Evolutionary conservation across 352 stramenopile species (phyloP).

Genomic region (Phytopythium helicoides): DNA sequence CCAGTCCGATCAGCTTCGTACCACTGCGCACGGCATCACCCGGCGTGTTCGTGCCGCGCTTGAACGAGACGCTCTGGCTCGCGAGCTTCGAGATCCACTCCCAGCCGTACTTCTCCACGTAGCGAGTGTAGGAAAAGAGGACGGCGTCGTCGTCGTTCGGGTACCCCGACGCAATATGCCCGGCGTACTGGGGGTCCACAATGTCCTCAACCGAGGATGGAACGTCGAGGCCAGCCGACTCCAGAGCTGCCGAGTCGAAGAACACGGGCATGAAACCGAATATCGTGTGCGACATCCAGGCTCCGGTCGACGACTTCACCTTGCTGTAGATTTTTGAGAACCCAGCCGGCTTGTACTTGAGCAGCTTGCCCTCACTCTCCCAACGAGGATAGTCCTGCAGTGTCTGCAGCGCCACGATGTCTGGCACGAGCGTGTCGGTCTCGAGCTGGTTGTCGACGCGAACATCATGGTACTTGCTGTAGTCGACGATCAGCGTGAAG

Average conservation of each 20-base stretch:
- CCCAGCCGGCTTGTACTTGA: conserved; percentile 49
- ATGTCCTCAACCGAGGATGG: conserved; percentile 26
- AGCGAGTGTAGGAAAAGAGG: conserved; percentile 44
- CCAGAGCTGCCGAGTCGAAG: conserved; percentile 21
- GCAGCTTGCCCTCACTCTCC: conserved; percentile 32
- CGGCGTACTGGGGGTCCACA: conserved; percentile 27
- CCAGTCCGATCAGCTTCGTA: conserved; percentile 16
- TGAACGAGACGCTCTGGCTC: conserved; percentile 17
- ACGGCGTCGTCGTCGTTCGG: conserved; percentile 46
- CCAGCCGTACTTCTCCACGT: conserved; percentile 42
- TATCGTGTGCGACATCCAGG: conserved; percentile 37
- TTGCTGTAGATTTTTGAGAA: conserved; percentile 50
- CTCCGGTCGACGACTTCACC: conserved; percentile 28
- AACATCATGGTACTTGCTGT: conserved; percentile 56
- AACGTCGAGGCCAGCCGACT: conserved; percentile 1
- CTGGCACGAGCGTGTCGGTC: conserved; percentile 34
- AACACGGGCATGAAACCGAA: conserved; percentile 37
- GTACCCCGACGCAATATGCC: conserved; percentile 42
- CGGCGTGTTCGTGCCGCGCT: conserved; percentile 9
- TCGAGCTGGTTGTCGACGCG: conserved; percentile 65
- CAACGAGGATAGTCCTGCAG: conserved; percentile 56
- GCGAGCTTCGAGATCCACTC: conserved; percentile 20
- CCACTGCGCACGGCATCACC: conserved; percentile 9
- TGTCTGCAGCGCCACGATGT: conserved; percentile 46
- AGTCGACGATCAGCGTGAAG: conserved; percentile 55